Base-by-base conservation (phyloP, 2,329 filamentous ascomycete species). In the Trichoderma sp. region DNA sequence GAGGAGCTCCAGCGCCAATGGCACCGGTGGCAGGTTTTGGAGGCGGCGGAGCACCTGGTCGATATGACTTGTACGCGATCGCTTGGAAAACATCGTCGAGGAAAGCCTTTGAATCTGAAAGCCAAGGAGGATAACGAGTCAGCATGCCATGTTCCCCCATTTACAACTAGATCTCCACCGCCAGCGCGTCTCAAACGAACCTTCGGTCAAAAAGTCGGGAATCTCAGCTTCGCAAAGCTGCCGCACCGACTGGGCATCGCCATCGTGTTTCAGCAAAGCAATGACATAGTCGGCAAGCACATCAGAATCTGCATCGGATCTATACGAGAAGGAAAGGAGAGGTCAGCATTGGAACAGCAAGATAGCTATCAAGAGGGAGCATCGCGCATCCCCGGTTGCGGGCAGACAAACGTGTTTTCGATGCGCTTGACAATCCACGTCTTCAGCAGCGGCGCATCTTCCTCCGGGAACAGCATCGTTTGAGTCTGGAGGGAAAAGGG, bases 271-370 rank as follows among this genome's bases (percentile, higher is more conserved):
- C 59, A 95, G 83, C 23, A 96, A 87, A 7, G 92, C 93, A 73
- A 95, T 85, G n/a, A 95, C 91, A 79, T 95, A 96, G 76, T 96
- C 93, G 61, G 92, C 93, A 3, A 96, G 89, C 6, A 95, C 92
- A 77, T 94, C 93, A 36, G 91, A 88, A 79, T 96, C 93, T 65
- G 92, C 92, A 77, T 95, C 92, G 32, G 92, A 93, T 68, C 92
- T 93, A 74, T 20, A n/a, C 8, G 28, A 32, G 62, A n/a, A 72
- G 63, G 30, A 43, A 50, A 20, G 59, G 17, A 50, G 15, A 71
- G 6, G 72, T 72, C 32, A 71, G 68, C 43, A 43, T 30, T 26
- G 12, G 11, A 39, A 55, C n/a, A 55, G 17, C 43, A 61, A 23
- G 13, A 15, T 3, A 6, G 20, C 12, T 9, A 4, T 23, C n/a